Base-by-base conservation (phyloP, 306 rosid genomes). In the Adenanthera pavonina region DNA sequence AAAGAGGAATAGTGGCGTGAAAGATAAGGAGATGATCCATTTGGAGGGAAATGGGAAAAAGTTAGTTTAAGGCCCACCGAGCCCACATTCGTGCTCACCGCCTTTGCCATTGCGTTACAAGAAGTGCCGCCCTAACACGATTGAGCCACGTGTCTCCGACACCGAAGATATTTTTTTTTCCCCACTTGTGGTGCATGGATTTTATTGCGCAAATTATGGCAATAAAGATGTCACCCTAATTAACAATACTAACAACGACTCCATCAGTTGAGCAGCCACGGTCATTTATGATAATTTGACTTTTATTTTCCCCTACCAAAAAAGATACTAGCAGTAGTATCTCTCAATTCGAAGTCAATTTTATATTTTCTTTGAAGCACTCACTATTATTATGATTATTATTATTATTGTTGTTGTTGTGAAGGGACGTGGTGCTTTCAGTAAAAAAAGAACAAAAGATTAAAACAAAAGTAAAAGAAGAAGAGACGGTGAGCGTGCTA, bases 11-110 rank as follows among this genome's bases (percentile, higher is more conserved):
- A 10, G 36, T 43, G 73, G 53, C 73, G 53, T 41, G 73, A 25
- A 69, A 69, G 73, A 69, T 69, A 69, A 69, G 73, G 53, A 69
- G 35, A n/a, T n/a, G 72, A 41, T 25, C 9, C 25, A 8, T 33
- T 15, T 65, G 67, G 40, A 60, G 40, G 67, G 7, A 17, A 9
- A 60, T 11, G 67, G 67, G 30, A 60, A 60, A 60, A 30, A 16
- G 3, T 9, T 9, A 30, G 67, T 11, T 36, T 12, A 16, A 65
- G 71, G 25, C 71, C 70, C 70, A 65, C 67, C 11, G n/a, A 61
- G 67, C 67, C 41, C 68, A 61, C 68, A 36, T 65, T 36, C 14
- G 1, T 48, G 6, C 36, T 6, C 70, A 65, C 68, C 71, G 71
- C 48, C 71, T 0, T 16, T 36, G 47, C 47, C 47, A 0, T 6